Evolutionary conservation across 441 rosid genomes (phyloP).

Genomic region (Erodium chrysanthum): DNA sequence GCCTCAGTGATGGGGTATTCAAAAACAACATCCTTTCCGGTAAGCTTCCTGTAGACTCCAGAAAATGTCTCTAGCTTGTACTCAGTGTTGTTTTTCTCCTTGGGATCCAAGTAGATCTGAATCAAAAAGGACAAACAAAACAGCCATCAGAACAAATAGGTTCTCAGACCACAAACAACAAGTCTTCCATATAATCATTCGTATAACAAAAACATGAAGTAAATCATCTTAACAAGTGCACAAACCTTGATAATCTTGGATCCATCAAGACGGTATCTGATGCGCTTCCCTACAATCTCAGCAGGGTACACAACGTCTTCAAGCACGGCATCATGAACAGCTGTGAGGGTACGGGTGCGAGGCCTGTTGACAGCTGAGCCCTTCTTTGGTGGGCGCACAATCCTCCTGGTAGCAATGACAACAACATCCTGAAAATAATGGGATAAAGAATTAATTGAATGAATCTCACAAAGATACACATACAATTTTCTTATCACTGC

Average conservation of each 20-base stretch:
- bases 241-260: conserved; percentile 64
- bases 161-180: too few species aligned
- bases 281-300: conserved; percentile 78
- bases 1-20: conserved; percentile 53
- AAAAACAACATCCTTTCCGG: conserved; percentile 67
- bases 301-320: conserved; percentile 77
- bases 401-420: conserved; percentile 61
- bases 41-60: conserved; percentile 70
- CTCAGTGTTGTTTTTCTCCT: conserved; percentile 65
- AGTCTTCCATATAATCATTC: too few species aligned
- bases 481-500: neutral
- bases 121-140: neutral
- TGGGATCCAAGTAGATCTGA: conserved; percentile 68
- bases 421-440: conserved; percentile 47
- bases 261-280: conserved; percentile 67
- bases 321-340: conserved; percentile 74
- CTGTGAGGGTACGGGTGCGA: conserved; percentile 66
- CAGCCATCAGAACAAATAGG: neutral
- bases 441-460: neutral
- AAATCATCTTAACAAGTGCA: neutral
- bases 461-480: neutral
- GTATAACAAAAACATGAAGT: neutral
- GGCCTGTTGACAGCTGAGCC: conserved; percentile 85
- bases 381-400: conserved; percentile 74
- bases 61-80: conserved; percentile 57